These are phyloP conservation scores for Ophiostoma quercus DNA, from an alignment of 2,329 filamentous ascomycete genomes.

Conservation along the genomic window DNA sequence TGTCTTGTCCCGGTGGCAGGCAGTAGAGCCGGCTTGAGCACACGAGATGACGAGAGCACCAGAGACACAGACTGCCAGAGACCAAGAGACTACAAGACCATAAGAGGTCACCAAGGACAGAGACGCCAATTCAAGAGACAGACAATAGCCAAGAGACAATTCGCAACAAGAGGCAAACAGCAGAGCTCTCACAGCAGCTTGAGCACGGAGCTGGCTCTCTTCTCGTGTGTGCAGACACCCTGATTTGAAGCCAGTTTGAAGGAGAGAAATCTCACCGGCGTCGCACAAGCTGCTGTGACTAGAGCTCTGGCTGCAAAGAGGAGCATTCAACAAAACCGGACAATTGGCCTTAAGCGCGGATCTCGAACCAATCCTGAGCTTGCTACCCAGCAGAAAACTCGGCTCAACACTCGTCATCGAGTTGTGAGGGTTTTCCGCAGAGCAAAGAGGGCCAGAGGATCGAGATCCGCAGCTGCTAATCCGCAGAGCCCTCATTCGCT, in stretches of 20 bases:
- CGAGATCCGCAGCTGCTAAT: constrained; percentile 14
- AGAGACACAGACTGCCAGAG: neutral
- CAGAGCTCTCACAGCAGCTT: neutral
- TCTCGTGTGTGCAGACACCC: neutral
- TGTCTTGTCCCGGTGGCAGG: neutral
- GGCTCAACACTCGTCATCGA: neutral
- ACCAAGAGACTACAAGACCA: neutral
- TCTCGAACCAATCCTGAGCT: neutral
- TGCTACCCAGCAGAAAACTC: neutral
- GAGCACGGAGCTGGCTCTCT: neutral
- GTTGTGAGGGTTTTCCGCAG: constrained; percentile 6
- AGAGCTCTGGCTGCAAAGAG: neutral
- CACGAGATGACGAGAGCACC: neutral
- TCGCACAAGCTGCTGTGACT: neutral
- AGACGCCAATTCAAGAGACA: neutral
- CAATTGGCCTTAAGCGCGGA: neutral
- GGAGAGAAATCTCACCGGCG: neutral
- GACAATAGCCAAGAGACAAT: neutral
- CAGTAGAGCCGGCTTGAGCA: neutral
- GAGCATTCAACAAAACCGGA: neutral
- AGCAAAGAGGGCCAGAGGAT: neutral
- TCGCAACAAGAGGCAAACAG: neutral
- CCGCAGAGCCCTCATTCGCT: neutral
- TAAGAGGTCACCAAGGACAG: neutral
- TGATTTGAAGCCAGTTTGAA: neutral